Evolutionary conservation across 345 rosid genomes (phyloP).

Genomic region (Geranium brycei): DNA sequence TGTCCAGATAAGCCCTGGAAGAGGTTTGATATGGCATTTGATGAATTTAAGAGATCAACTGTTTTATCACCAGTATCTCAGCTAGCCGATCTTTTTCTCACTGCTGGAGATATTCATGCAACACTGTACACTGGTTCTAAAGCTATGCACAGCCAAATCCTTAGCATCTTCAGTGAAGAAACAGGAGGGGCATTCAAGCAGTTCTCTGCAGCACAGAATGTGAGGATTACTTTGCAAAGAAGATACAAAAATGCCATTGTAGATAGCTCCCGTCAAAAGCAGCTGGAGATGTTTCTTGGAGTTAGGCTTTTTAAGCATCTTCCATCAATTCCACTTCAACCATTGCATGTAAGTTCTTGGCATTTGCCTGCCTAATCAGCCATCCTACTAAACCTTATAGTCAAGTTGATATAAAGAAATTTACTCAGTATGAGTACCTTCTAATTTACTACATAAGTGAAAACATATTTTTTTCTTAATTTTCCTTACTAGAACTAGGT

Average conservation of each 20-base stretch:
- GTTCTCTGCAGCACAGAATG: conserved; percentile 82
- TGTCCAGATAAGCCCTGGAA: conserved; percentile 98
- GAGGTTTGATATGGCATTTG: conserved; percentile 88
- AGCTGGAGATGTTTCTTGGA: conserved; percentile 93
- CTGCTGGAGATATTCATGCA: conserved; percentile 95
- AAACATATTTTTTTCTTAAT: too few species aligned
- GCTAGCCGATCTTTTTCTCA: conserved; percentile 88
- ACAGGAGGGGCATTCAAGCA: conserved; percentile 77
- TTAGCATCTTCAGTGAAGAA: conserved; percentile 87
- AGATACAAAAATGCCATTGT: conserved; percentile 83
- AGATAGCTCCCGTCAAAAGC: conserved; percentile 95
- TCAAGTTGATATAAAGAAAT: too few species aligned
- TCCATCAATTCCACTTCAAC: conserved; percentile 74
- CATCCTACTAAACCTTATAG: neutral
- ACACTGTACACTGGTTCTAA: conserved; percentile 98
- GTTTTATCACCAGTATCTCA: conserved; percentile 73
- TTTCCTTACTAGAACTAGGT: neutral
- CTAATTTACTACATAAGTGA: neutral
- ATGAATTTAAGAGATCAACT: conserved; percentile 78
- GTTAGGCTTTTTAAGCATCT: conserved; percentile 92
- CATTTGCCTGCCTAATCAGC: neutral
- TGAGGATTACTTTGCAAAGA: conserved; percentile 84
- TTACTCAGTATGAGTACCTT: neutral
- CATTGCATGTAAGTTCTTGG: conserved; percentile 54
- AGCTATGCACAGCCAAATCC: conserved; percentile 99